Conservation (phyloP, 116 monocot genomes). For the Iris pallida region DNA sequence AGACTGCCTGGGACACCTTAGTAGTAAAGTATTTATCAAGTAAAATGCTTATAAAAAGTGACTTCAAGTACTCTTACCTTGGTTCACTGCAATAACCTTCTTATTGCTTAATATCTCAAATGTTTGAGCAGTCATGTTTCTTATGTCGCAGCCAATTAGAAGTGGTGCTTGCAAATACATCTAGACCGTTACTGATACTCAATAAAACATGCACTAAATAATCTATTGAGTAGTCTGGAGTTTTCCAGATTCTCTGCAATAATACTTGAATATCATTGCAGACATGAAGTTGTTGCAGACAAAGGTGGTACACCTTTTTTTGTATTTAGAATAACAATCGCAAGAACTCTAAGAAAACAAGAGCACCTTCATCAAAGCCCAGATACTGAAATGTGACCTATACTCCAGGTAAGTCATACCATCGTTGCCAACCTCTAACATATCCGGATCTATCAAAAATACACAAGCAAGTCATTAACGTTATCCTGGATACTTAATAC, state of each 20-base stretch:
- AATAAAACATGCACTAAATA: not conserved
- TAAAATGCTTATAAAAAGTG: no score
- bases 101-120: slow-evolving; percentile 84
- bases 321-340: no score
- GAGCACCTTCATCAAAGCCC: slow-evolving; percentile 94
- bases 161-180: slow-evolving; percentile 78
- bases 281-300: no score
- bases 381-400: slow-evolving; percentile 94
- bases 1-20: no score
- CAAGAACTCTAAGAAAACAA: no score
- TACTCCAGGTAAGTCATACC: slow-evolving; percentile 88
- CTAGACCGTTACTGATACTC: not conserved
- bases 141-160: slow-evolving; percentile 90
- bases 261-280: no score
- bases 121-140: slow-evolving; percentile 75
- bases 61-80: slow-evolving; percentile 35
- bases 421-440: slow-evolving; percentile 97
- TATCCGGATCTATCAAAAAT: slow-evolving; percentile 73
- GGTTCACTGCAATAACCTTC: slow-evolving; percentile 88
- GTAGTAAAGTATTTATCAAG: no score
- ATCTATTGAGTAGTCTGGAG: no score
- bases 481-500: not conserved
- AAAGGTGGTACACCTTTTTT: no score
- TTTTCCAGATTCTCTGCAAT: no score
- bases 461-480: not conserved